Percentiles rank a stretch among this genome's conserved stretches.
These are phyloP conservation scores for Dryas drummondii DNA, from an alignment of 306 rosid species.

Conservation along the genomic window DNA sequence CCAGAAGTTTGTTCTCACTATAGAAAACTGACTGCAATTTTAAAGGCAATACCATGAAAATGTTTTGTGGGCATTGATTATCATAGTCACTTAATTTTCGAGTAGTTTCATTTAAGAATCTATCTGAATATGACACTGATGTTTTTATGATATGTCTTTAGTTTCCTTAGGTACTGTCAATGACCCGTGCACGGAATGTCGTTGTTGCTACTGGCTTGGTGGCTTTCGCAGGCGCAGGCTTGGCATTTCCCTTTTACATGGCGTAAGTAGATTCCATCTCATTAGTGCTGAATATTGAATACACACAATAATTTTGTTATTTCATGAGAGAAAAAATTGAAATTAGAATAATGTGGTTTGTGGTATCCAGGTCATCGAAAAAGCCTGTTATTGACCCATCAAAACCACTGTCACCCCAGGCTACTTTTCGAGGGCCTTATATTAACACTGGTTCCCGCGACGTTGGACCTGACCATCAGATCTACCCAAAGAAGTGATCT, in stretches of 20 bases:
- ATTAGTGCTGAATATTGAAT: not conserved
- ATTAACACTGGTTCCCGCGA: constrained; percentile 92
- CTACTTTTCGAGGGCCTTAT: constrained; percentile 95
- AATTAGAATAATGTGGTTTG: constrained; percentile 12
- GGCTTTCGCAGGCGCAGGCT: constrained; percentile 65
- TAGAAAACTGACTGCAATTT: not conserved
- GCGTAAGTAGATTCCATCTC: constrained; percentile 56
- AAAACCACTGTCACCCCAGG: constrained; percentile 86
- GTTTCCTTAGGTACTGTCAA: constrained; percentile 17
- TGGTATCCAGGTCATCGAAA: constrained; percentile 60
- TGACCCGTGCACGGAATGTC: constrained; percentile 61
- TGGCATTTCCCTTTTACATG: constrained; percentile 98
- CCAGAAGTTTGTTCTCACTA: not conserved
- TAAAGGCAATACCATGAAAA: not conserved
- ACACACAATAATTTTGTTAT: not conserved
- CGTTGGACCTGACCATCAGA: constrained; percentile 69
- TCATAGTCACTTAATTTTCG: not conserved
- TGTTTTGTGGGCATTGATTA: not conserved
- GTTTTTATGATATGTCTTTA: not conserved
- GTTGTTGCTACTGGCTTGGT: constrained; percentile 67
- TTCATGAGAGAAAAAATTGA: not conserved
- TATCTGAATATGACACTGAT: not conserved
- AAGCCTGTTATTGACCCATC: constrained; percentile 82
- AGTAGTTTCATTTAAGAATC: not conserved
- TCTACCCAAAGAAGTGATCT: constrained; percentile 64